Percentiles rank a stretch among this genome's conserved stretches.
These are phyloP conservation scores for Boletus semigastroideus DNA, from an alignment of 1,284 basidiomycete genomes.

Conservation along the genomic window DNA sequence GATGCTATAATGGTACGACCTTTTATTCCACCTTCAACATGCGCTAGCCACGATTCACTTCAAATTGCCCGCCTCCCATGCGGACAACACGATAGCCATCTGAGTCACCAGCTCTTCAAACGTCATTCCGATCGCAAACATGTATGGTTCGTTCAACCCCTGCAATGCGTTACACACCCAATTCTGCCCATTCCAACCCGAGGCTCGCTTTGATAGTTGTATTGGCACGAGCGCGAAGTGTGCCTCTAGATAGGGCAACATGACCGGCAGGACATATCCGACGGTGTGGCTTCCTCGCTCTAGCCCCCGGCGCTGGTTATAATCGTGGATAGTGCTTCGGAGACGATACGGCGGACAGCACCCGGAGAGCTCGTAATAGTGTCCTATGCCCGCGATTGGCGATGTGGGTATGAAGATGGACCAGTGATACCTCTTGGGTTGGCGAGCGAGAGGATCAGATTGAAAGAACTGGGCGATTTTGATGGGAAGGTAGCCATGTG, in stretches of 20 bases:
- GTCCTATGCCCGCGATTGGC: neutral
- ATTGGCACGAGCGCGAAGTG: slow-evolving; percentile 3
- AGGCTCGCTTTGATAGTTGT: neutral
- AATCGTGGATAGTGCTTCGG: slow-evolving; percentile 1
- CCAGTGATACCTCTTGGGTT: slow-evolving; percentile 4
- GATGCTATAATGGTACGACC: no score
- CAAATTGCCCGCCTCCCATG: slow-evolving; percentile 3
- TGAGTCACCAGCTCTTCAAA: neutral
- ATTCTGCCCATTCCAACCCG: slow-evolving; percentile 2
- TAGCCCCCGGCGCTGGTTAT: neutral
- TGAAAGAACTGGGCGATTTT: slow-evolving; percentile 3
- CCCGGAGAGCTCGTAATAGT: slow-evolving; percentile 13
- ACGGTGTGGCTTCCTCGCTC: slow-evolving; percentile 13
- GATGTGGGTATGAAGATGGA: slow-evolving; percentile 14
- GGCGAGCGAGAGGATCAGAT: neutral
- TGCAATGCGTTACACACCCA: slow-evolving; percentile 6
- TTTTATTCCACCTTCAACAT: neutral
- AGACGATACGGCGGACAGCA: neutral
- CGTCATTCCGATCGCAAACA: slow-evolving; percentile 1
- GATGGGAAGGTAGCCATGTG: slow-evolving; percentile 5
- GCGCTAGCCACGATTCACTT: neutral
- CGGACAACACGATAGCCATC: slow-evolving; percentile 7
- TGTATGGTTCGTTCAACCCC: slow-evolving; percentile 4
- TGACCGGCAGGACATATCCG: slow-evolving; percentile 7
- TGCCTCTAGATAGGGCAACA: slow-evolving; percentile 9